Conservation (phyloP, 1,284 basidiomycete genomes). For the Fomitopsis betulina region DNA sequence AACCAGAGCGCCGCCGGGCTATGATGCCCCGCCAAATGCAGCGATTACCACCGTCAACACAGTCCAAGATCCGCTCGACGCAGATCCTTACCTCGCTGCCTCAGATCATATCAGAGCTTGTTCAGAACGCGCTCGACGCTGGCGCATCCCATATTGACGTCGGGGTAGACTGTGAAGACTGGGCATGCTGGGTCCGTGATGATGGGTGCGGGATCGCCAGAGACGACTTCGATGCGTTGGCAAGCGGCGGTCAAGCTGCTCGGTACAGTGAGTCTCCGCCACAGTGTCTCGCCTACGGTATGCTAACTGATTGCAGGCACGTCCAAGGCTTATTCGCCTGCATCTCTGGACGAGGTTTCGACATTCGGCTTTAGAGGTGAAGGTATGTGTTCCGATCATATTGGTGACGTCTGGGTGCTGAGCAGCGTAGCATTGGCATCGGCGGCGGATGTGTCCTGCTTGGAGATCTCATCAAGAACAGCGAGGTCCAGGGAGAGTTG, state of each 20-base stretch:
- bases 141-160: slow-evolving; percentile 56
- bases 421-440: slow-evolving; percentile 70
- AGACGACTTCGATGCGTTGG: slow-evolving; percentile 52
- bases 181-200: slow-evolving; percentile 81
- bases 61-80: slow-evolving; percentile 70
- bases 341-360: slow-evolving; percentile 45
- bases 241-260: slow-evolving; percentile 43
- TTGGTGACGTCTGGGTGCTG: neutral
- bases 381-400: slow-evolving; percentile 43
- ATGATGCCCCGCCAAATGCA: slow-evolving; percentile 10
- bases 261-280: slow-evolving; percentile 57
- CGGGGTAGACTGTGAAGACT: slow-evolving; percentile 62
- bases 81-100: slow-evolving; percentile 80
- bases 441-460: slow-evolving; percentile 65
- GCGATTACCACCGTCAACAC: slow-evolving; percentile 48
- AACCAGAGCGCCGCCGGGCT: neutral
- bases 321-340: slow-evolving; percentile 61
- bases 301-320: slow-evolving; percentile 40
- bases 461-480: slow-evolving; percentile 78
- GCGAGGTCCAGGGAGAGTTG: slow-evolving; percentile 52
- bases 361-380: slow-evolving; percentile 89
- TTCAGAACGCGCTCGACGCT: slow-evolving; percentile 84
- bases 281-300: neutral
- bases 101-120: slow-evolving; percentile 75
- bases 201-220: slow-evolving; percentile 73